phyloP scores from a whole-genome alignment of 306 rosid species.

The Styphnolobium japonicum region DNA sequence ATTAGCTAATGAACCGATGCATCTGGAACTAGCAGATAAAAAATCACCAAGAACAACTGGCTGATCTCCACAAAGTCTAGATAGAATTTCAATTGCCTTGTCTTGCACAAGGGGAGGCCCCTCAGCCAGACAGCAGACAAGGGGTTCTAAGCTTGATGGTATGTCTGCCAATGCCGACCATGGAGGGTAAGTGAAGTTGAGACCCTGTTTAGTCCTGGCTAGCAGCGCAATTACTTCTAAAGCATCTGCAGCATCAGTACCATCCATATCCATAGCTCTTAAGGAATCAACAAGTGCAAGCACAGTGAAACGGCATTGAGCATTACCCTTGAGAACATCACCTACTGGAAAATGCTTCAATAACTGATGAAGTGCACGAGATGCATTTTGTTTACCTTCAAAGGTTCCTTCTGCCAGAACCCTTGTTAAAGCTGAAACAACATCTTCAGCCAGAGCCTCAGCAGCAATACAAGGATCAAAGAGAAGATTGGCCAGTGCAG shows the following conservation, averaged over 20 bases:
- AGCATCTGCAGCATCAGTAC: slow-evolving; percentile 70
- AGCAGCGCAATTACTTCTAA: slow-evolving; percentile 80
- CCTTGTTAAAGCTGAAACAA: slow-evolving; percentile 79
- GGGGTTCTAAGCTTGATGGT: slow-evolving; percentile 71
- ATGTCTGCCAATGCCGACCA: slow-evolving; percentile 69
- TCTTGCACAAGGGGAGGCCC: slow-evolving; percentile 81
- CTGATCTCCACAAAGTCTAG: slow-evolving; percentile 81
- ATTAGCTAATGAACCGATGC: slow-evolving; percentile 69
- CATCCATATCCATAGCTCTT: slow-evolving; percentile 59
- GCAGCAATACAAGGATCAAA: slow-evolving; percentile 77
- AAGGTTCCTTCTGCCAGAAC: slow-evolving; percentile 80
- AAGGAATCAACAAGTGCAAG: slow-evolving; percentile 83
- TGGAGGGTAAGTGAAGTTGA: slow-evolving; percentile 50
- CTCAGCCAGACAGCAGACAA: slow-evolving; percentile 76
- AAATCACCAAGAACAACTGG: slow-evolving; percentile 63
- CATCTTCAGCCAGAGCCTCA: slow-evolving; percentile 74
- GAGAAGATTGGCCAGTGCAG: slow-evolving; percentile 93
- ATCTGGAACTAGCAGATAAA: slow-evolving; percentile 55
- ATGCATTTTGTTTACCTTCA: slow-evolving; percentile 85
- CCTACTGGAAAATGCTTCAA: slow-evolving; percentile 77
- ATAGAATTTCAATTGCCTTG: slow-evolving; percentile 81
- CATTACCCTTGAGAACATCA: slow-evolving; percentile 66
- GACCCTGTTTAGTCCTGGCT: slow-evolving; percentile 67
- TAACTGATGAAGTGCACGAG: slow-evolving; percentile 84
- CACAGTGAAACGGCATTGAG: slow-evolving; percentile 66